Evolutionary conservation across 2,329 filamentous ascomycete species (phyloP).

Genomic region (Nothophaeocryptopus gaeumannii): DNA sequence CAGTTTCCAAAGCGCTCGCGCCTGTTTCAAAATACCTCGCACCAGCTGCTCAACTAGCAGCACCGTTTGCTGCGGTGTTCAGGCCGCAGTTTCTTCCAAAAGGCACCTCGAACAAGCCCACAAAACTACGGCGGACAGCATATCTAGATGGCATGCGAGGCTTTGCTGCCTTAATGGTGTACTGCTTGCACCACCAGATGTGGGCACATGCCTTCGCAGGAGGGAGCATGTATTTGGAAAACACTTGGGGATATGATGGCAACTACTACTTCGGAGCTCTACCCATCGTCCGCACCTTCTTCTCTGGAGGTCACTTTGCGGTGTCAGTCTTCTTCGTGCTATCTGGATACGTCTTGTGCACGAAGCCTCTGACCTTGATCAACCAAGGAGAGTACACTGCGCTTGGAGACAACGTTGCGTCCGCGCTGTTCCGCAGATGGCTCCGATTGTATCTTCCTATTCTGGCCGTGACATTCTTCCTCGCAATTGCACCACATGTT

Average conservation of each 20-base stretch:
- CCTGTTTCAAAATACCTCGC: slow-evolving; percentile 12
- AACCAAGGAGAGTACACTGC: slow-evolving; percentile 18
- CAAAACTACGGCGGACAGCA: slow-evolving; percentile 50
- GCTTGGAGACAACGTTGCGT: slow-evolving; percentile 46
- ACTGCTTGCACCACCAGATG: slow-evolving; percentile 58
- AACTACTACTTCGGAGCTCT: slow-evolving; percentile 52
- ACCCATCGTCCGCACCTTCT: slow-evolving; percentile 59
- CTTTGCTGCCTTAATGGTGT: slow-evolving; percentile 65
- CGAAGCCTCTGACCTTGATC: slow-evolving; percentile 46
- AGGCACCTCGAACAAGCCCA: slow-evolving; percentile 10
- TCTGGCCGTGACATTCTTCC: slow-evolving; percentile 55
- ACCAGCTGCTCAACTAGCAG: slow-evolving; percentile 16
- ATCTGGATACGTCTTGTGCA: slow-evolving; percentile 53
- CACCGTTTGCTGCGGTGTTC: slow-evolving; percentile 17
- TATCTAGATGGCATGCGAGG: slow-evolving; percentile 65
- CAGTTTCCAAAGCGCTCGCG: slow-evolving; percentile 10
- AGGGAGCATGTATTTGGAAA: slow-evolving; percentile 21
- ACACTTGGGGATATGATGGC: slow-evolving; percentile 43
- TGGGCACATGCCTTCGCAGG: slow-evolving; percentile 50
- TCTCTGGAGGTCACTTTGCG: slow-evolving; percentile 61
- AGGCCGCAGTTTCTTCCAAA: slow-evolving; percentile 20
- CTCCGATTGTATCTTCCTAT: slow-evolving; percentile 52
- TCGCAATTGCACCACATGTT: slow-evolving; percentile 54
- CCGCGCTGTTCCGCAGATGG: slow-evolving; percentile 52
- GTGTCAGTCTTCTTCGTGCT: slow-evolving; percentile 54